Percentiles rank a stretch among this genome's conserved stretches.
These are phyloP conservation scores for Rosa multiflora DNA, from an alignment of 306 rosid species.

Conservation along the genomic window DNA sequence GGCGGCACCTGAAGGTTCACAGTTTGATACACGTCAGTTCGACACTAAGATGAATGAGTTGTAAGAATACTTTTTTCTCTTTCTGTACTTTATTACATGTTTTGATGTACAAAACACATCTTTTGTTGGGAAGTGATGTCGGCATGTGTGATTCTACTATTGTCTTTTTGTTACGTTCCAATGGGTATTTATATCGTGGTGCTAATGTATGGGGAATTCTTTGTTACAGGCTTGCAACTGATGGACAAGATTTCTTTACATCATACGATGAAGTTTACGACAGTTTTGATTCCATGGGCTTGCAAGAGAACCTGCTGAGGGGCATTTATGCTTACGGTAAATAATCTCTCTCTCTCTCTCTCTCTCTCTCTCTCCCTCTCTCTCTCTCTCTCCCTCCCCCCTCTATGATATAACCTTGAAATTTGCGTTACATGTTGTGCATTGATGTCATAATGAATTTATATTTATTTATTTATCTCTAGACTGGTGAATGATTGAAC, in stretches of 20 bases:
- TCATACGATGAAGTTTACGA: constrained; percentile 66
- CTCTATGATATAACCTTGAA: neutral
- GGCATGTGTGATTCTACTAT: neutral
- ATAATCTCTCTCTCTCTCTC: too few relatives aligned
- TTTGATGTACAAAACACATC: neutral
- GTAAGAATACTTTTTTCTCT: constrained; percentile 36
- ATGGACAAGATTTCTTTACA: constrained; percentile 67
- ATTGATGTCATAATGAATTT: neutral
- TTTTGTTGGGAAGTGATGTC: neutral
- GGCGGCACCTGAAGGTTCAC: constrained; percentile 78
- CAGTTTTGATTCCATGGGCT: constrained; percentile 72
- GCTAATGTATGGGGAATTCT: constrained; percentile 21
- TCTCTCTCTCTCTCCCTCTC: too few relatives aligned
- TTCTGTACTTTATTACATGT: neutral
- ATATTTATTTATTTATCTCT: neutral
- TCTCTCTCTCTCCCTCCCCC: too few relatives aligned
- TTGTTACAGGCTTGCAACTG: constrained; percentile 53
- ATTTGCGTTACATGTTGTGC: neutral
- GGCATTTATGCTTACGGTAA: constrained; percentile 77
- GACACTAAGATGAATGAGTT: constrained; percentile 61
- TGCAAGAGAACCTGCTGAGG: constrained; percentile 77
- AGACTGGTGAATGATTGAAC: constrained; percentile 9
- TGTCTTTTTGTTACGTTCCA: neutral
- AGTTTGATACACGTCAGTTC: constrained; percentile 51
- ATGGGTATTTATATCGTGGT: neutral